Conservation (phyloP, 305 asterid species). For the Salvia sclarea region DNA sequence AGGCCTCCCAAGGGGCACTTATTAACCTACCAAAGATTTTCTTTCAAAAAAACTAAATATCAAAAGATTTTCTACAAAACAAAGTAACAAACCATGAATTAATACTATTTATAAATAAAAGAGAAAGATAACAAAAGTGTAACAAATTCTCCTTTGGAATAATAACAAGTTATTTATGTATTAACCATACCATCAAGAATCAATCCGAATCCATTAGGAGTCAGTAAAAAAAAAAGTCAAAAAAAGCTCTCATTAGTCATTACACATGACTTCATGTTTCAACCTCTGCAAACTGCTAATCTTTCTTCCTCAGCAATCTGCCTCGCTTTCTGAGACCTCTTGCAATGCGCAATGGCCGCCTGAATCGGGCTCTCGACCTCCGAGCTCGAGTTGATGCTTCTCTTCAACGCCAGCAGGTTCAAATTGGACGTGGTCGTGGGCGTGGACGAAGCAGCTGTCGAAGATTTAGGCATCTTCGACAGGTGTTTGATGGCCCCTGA, state of each 20-base stretch:
- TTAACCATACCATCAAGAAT: neutral
- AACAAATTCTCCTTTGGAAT: neutral
- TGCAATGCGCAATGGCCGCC: conserved; percentile 91
- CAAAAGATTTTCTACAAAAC: neutral
- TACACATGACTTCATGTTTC: conserved; percentile 15
- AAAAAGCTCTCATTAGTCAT: neutral
- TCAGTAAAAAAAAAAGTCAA: neutral
- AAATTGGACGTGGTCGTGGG: conserved; percentile 9
- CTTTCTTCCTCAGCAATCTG: conserved; percentile 44
- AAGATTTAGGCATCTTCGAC: conserved; percentile 43
- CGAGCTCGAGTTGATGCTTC: conserved; percentile 44
- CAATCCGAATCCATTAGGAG: conserved; percentile 22
- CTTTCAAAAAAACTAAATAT: too few species aligned
- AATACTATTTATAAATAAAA: neutral
- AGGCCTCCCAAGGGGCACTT: neutral
- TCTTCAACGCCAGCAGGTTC: conserved; percentile 42
- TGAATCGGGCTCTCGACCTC: conserved; percentile 81
- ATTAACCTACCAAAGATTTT: neutral
- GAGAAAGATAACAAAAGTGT: neutral
- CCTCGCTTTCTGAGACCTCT: conserved; percentile 59
- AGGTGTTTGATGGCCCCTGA: conserved; percentile 67
- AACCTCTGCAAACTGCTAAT: conserved; percentile 49
- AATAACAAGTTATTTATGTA: neutral
- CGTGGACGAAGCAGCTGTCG: conserved; percentile 38
- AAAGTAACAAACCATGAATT: neutral